Conservation (phyloP, 345 rosid genomes). For the Trapa bicornis region DNA sequence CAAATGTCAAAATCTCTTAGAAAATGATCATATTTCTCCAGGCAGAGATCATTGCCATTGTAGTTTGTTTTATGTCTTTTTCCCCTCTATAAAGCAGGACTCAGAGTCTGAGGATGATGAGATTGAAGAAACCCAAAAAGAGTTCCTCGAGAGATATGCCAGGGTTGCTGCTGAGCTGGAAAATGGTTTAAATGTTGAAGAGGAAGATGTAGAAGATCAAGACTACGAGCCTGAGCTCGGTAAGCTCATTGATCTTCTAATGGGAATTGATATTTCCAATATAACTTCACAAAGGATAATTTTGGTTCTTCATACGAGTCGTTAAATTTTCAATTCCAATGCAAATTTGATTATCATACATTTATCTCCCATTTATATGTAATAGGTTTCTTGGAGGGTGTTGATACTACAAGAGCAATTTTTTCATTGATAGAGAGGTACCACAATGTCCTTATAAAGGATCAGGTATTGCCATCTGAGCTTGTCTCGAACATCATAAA, state of each 20-base stretch:
- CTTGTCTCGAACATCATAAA: slow-evolving; percentile 27
- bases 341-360: not conserved
- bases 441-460: slow-evolving; percentile 20
- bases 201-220: slow-evolving; percentile 55
- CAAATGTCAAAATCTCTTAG: not conserved
- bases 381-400: slow-evolving; percentile 42
- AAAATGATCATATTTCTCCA: not conserved
- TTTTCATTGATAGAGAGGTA: slow-evolving; percentile 29
- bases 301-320: not conserved
- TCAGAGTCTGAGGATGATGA: slow-evolving; percentile 48
- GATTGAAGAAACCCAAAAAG: slow-evolving; percentile 72
- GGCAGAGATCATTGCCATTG: not conserved
- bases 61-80: slow-evolving; percentile 1
- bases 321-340: not conserved
- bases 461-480: slow-evolving; percentile 29
- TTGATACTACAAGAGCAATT: slow-evolving; percentile 19
- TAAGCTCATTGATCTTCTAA: slow-evolving; percentile 16
- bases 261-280: not conserved
- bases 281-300: not conserved
- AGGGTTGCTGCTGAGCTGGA: slow-evolving; percentile 55
- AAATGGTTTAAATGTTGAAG: slow-evolving; percentile 33
- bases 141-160: slow-evolving; percentile 79
- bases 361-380: slow-evolving; percentile 2
- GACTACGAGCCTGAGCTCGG: slow-evolving; percentile 60
- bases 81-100: slow-evolving; percentile 32